Evolutionary conservation across 495 filamentous ascomycete genomes (phyloP).

Genomic region (Penicillium manginii): DNA sequence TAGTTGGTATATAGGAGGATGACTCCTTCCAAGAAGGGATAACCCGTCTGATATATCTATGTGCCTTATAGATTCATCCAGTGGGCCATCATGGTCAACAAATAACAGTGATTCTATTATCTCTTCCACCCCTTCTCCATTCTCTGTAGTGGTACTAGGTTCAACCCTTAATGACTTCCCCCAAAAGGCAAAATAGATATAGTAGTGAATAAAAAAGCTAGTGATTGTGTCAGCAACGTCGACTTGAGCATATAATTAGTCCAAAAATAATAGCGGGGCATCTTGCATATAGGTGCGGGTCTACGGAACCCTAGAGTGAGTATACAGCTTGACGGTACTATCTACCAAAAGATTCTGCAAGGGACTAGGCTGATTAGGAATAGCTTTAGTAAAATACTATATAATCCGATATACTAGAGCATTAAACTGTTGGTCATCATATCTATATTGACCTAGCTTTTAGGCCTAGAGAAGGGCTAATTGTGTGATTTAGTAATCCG

Average conservation of each 20-base stretch:
- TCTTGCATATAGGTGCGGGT: slow-evolving; percentile 25
- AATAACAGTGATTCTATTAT: no score
- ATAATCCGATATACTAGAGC: slow-evolving; percentile 26
- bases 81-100: no score
- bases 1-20: no score
- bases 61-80: no score
- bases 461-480: slow-evolving; percentile 34
- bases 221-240: slow-evolving; percentile 23
- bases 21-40: no score
- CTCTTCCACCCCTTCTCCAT: no score
- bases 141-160: no score
- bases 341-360: slow-evolving; percentile 10
- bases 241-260: slow-evolving; percentile 27
- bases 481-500: slow-evolving; percentile 34
- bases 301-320: slow-evolving; percentile 23
- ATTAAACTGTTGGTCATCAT: slow-evolving; percentile 25
- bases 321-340: slow-evolving; percentile 14
- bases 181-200: slow-evolving; percentile 28
- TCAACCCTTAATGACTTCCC: neutral
- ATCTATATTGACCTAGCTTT: slow-evolving; percentile 32
- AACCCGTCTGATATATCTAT: no score
- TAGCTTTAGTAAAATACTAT: slow-evolving; percentile 32
- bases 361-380: slow-evolving; percentile 14
- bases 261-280: slow-evolving; percentile 29
- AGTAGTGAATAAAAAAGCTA: slow-evolving; percentile 34